Conservation (phyloP, 768 basidiomycete genomes). For the Termitomyces sp. region DNA sequence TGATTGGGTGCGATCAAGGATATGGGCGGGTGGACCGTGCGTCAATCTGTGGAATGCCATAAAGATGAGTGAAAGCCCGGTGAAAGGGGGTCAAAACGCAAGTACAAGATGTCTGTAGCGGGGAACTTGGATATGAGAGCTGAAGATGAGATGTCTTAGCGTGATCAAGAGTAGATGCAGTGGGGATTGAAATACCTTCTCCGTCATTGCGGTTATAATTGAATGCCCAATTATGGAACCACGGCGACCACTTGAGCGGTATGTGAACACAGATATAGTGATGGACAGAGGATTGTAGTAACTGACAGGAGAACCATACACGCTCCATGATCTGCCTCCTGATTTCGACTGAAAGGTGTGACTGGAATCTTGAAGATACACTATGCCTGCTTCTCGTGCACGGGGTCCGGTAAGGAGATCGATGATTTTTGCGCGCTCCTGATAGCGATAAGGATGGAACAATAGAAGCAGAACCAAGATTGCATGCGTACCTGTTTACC, state of each 20-base stretch:
- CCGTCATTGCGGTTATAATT: neutral
- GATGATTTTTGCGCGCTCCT: neutral
- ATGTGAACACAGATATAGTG: neutral
- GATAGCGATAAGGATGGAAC: neutral
- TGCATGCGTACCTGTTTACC: neutral
- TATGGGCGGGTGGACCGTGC: neutral
- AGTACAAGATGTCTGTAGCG: neutral
- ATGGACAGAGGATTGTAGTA: neutral
- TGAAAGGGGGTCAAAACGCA: too few species aligned
- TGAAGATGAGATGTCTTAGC: neutral
- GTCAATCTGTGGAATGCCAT: too few species aligned
- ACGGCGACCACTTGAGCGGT: neutral
- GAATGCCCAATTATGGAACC: neutral
- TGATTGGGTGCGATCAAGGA: slow-evolving; percentile 14
- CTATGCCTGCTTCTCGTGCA: neutral
- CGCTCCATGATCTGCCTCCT: neutral
- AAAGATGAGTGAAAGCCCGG: too few species aligned
- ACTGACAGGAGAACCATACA: slow-evolving; percentile 2
- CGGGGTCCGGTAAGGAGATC: neutral
- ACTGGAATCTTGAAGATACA: neutral
- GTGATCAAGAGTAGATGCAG: neutral
- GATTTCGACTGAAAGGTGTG: neutral
- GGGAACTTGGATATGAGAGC: neutral
- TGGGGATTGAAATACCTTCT: neutral
- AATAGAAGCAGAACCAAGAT: neutral